These are phyloP conservation scores for Cerrena zonata DNA, from an alignment of 1,284 basidiomycete species.

Conservation along the genomic window DNA sequence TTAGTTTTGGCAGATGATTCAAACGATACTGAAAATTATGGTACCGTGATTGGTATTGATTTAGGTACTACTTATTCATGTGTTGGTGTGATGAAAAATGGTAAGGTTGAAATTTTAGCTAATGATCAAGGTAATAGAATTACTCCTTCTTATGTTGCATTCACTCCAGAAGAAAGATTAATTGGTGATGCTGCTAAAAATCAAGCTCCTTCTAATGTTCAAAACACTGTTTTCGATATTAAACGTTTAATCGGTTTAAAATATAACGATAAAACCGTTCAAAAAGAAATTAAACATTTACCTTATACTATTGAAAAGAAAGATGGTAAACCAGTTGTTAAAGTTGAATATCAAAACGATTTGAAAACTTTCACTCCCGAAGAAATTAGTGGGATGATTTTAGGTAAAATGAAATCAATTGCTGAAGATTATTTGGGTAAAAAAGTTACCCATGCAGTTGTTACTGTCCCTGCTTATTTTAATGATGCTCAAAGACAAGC, in stretches of 20 bases:
- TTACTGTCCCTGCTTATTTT: conserved; percentile 97
- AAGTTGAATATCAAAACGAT: conserved; percentile 83
- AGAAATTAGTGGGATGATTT: conserved; percentile 91
- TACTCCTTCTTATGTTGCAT: conserved; percentile 91
- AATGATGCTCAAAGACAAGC: conserved; percentile 99
- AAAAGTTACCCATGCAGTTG: conserved; percentile 95
- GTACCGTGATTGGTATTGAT: conserved; percentile 93
- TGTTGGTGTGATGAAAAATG: conserved; percentile 81
- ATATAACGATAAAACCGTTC: conserved; percentile 72
- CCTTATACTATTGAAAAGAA: conserved; percentile 80
- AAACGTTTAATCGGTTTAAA: conserved; percentile 95
- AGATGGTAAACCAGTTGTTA: conserved; percentile 80
- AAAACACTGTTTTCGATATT: conserved; percentile 95
- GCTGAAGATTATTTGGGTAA: conserved; percentile 96
- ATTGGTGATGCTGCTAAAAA: conserved; percentile 79
- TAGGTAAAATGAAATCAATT: conserved; percentile 98
- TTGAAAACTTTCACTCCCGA: conserved; percentile 82
- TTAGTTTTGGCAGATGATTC: too few relatives aligned
- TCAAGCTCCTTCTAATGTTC: conserved; percentile 77
- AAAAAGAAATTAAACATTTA: conserved; percentile 83
- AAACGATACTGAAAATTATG: too few relatives aligned
- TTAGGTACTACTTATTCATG: background rate
- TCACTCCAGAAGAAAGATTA: conserved; percentile 89
- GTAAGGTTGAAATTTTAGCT: conserved; percentile 92
- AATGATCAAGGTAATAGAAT: conserved; percentile 98